These are phyloP conservation scores for Strigomonas culicis DNA, from an alignment of 208 protist species.

Conservation along the genomic window DNA sequence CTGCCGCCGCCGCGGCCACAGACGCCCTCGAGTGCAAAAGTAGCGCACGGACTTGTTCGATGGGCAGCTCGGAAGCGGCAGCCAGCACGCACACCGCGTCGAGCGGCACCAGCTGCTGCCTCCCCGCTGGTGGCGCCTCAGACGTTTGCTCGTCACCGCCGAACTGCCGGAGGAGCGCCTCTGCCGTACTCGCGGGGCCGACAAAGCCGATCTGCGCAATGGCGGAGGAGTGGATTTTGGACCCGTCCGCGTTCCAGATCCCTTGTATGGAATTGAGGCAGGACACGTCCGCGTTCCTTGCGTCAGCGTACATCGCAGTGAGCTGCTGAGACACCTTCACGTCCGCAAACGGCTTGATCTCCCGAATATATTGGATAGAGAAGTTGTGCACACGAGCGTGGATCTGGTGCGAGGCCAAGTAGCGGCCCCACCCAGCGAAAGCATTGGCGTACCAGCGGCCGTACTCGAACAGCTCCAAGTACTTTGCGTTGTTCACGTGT, in stretches of 20 bases:
- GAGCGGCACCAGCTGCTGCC: no score
- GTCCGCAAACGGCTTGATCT: slow-evolving; percentile 10
- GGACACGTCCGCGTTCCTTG: not conserved
- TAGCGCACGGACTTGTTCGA: no score
- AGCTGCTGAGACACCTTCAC: slow-evolving; percentile 20
- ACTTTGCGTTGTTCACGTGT: slow-evolving; percentile 70
- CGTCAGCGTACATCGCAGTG: not conserved
- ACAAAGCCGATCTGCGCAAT: slow-evolving; percentile 16
- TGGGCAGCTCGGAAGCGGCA: no score
- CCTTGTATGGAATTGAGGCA: slow-evolving; percentile 10
- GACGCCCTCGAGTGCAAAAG: no score
- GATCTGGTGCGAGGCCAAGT: not conserved
- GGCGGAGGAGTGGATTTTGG: slow-evolving; percentile 18
- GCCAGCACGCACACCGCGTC: no score
- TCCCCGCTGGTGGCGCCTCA: no score
- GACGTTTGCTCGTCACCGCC: no score
- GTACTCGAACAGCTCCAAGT: slow-evolving; percentile 65
- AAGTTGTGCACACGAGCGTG: slow-evolving; percentile 8
- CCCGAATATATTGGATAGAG: slow-evolving; percentile 6
- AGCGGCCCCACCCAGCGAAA: slow-evolving; percentile 18
- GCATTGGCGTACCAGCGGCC: slow-evolving; percentile 39
- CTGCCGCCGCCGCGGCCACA: no score
- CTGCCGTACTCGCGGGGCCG: slow-evolving; percentile 4
- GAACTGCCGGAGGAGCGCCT: not conserved
- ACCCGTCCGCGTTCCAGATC: slow-evolving; percentile 29